Base-by-base conservation (phyloP, 257 asterid species). In the Datura wrightii region DNA sequence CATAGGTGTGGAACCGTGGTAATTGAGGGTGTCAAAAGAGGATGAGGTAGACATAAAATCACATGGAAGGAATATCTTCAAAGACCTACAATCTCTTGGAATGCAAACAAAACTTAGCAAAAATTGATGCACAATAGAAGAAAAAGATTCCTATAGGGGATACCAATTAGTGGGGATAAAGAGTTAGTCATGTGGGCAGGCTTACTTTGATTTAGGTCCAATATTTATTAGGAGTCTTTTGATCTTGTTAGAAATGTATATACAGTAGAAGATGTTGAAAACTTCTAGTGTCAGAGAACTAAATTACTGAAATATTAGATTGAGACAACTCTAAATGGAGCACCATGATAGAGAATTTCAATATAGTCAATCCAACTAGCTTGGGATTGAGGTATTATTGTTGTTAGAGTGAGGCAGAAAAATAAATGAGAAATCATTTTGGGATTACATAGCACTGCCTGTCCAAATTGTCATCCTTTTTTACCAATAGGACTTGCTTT, bases 131-230 rank as follows among this genome's bases (percentile, higher is more conserved):
- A 72, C 41, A 44, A 11, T 48, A 19, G 59, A 24, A 72, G 59
- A n/a, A 46, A 72, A 34, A 72, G 41, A 19, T 10, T 46, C 80
- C n/a, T 46, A 48, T 46, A 46, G 41, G 59, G 11, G 42, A 46
- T 44, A 48, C 36, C 54, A 10, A 44, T 72, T 72, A 72, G 39
- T 44, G 36, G 39, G 80, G 39, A 42, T 72, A 10, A 72, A 18
- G 80, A 11, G 42, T 19, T 50, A 34, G 42, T 63, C 71, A 74
- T 46, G 18, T 74, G 41, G 59, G 59, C 10, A 46, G 54, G 41
- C 41, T 46, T 72, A 46, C 58, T 72, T n/a, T 44, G 19, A 11
- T 72, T 72, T 72, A 31, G 80, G 80, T 71, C 56, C 79, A 72
- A 14, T 72, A 19, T 10, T 34, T 31, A 16, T 18, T 10, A 63